phyloP scores from a whole-genome alignment of 2,329 filamentous ascomycete genomes.

The Hypoxylon sp. region DNA sequence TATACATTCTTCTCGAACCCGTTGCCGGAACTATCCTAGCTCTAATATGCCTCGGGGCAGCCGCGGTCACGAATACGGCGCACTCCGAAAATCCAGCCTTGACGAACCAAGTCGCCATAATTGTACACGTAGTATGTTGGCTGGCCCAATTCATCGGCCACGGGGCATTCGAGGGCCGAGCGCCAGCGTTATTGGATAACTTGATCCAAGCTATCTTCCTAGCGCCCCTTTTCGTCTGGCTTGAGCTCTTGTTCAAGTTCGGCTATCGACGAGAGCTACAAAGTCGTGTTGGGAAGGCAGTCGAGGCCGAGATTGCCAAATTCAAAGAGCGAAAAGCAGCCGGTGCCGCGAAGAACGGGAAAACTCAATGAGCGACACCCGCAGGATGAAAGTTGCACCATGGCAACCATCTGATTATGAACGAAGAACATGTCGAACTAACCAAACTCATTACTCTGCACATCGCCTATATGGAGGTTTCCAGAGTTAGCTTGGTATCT shows the following conservation, averaged over 20 bases:
- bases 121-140: conserved; percentile 83
- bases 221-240: conserved; percentile 97
- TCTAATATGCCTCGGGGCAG: conserved; percentile 80
- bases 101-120: conserved; percentile 72
- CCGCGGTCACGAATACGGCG: conserved; percentile 83
- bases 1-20: conserved; percentile 94
- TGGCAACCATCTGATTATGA: neutral
- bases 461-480: conserved; percentile 10
- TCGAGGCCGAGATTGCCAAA: conserved; percentile 83
- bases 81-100: conserved; percentile 68
- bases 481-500: conserved; percentile 7
- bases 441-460: neutral
- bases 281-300: conserved; percentile 81
- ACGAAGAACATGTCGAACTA: neutral
- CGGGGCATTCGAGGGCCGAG: conserved; percentile 87
- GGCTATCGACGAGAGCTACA: conserved; percentile 93
- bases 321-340: conserved; percentile 73
- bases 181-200: conserved; percentile 92
- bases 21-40: conserved; percentile 87
- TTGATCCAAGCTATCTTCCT: conserved; percentile 91
- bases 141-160: conserved; percentile 93
- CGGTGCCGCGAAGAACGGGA: conserved; percentile 61
- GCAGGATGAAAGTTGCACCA: neutral
- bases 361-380: conserved; percentile 61
- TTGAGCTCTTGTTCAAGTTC: conserved; percentile 90